Base-by-base conservation (phyloP, 352 stramenopile genomes). In the Phytophthora citricola region DNA sequence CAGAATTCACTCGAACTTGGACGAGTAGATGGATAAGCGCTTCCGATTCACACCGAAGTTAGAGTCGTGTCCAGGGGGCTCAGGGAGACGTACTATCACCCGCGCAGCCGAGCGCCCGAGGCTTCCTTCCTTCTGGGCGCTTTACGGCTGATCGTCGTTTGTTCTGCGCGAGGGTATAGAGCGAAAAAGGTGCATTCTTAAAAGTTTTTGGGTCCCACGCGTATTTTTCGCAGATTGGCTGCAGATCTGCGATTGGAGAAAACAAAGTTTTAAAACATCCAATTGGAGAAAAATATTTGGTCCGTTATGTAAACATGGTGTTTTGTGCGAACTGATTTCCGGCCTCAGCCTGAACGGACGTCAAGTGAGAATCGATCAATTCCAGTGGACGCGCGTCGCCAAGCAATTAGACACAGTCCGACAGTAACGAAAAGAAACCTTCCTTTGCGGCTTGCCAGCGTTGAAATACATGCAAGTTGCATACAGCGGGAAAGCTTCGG, bases 121-220 rank as follows among this genome's bases (percentile, higher is more conserved):
- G 17, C 39, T 73, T 70, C 36, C 29, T 52, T 48, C 8, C 31
- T 36, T 36, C 31, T 36, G 31, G 31, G 31, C 31, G 8, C 46
- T 64, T 44, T 57, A 39, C 31, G 53, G 54, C 64, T 61, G 53
- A 71, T 77, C 65, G 69, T 77, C 65, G 58, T 74, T 74, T 77
- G 69, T 77, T 77, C 69, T 77, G 55, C 8, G 41, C 12, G n/a
- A 47, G 11, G 24, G 36, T 50, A 54, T 39, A 48, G 22, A 41
- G 46, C 53, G 43, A 68, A 63, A 65, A 66, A 66, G 31, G 36
- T 29, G 27, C 51, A 32, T 48, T 54, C 26, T 43, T 47, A 32
- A 32, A 36, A 12, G 3, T 12, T 36, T 36, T 36, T 8, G 31
- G 31, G 5, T 32, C 29, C 29, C 29, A 4, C 1, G 29, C 29